Evolutionary conservation across 208 protist genomes (phyloP), one percentile per base, ranked within the genome.

Genomic region (Leishmania tarentolae): DNA sequence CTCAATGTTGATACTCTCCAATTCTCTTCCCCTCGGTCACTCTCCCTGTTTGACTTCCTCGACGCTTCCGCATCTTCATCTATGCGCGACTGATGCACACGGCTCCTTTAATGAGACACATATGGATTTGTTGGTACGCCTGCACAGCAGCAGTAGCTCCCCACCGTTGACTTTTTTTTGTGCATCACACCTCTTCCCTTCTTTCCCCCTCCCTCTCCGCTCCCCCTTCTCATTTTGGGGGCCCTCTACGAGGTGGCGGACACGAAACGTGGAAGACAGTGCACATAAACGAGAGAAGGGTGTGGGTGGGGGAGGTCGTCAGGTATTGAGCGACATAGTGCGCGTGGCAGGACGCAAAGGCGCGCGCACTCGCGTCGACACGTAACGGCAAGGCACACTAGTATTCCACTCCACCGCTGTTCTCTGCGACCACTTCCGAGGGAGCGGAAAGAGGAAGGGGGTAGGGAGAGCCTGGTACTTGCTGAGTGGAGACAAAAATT

Each of bases 41-140:
- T 82, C 72, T 83, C 44, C 46, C 59, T 78, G 75, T 52, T 68
- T 63, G 66, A 47, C 63, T 40, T 69, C 46, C 35, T 61, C 28
- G 37, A 57, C 69, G 52, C 53, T 19, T 76, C 42, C 28, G 53
- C 35, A 8, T 44, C 13, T 8, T 35, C 63, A 35, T 42, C 65
- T 69, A 28, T 44, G 65, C 44, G 65, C 35, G 13, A 17, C 15
- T 19, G 44, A 3, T 37, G 69, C 28, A 53, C 69, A 53, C 44
- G 28, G 37, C 69, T 73, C 44, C n/a, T 73, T 73, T 52, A 8
- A 73, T 73, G 40, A 53, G 28, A 35, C 21, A 50, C 13, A 47
- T 31, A 28, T 73, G 69, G 8, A 35, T 73, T 28, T 19, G 9
- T 52, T 44, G n/a, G 9, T 37, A 31, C 69, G 40, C 44, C 15